These are phyloP conservation scores for Amanita thiersii DNA, from an alignment of 768 basidiomycete species.

Conservation along the genomic window DNA sequence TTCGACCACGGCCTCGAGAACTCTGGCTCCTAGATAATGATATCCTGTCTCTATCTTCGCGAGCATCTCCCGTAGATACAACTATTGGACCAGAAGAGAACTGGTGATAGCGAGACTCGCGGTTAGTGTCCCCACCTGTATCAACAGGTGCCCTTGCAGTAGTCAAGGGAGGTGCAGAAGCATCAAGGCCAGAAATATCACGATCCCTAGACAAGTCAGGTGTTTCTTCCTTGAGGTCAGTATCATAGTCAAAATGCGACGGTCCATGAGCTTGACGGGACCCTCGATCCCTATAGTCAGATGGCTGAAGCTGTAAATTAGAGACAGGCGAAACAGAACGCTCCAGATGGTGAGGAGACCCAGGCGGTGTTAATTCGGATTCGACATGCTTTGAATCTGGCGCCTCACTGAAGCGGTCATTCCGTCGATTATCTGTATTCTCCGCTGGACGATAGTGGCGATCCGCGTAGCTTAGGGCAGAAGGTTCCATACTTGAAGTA, in stretches of 20 bases:
- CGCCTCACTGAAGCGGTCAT: conserved; percentile 6
- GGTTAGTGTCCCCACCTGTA: conserved; percentile 5
- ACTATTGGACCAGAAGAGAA: background rate
- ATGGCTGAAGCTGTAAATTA: background rate
- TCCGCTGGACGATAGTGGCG: conserved; percentile 56
- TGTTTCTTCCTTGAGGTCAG: conserved; percentile 4
- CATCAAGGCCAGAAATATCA: conserved; percentile 1
- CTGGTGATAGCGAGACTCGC: conserved; percentile 1
- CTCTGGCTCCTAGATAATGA: conserved; percentile 17
- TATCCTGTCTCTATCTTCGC: conserved; percentile 17
- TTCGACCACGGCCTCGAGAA: conserved; percentile 20
- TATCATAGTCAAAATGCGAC: conserved; percentile 10
- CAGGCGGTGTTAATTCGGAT: conserved; percentile 2
- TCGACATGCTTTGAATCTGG: conserved; percentile 5
- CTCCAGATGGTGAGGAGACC: conserved; percentile 1
- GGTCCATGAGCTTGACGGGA: conserved; percentile 5
- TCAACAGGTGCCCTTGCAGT: background rate
- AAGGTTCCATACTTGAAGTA: conserved; percentile 14
- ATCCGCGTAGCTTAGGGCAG: conserved; percentile 34
- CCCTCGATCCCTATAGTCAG: background rate
- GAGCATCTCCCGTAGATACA: conserved; percentile 1
- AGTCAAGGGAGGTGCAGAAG: background rate
- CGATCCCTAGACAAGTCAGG: conserved; percentile 1
- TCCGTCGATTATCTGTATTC: conserved; percentile 18
- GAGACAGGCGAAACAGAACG: conserved; percentile 4